These are phyloP conservation scores for Xenosphaeropsis pyriputrescens DNA, from an alignment of 2,329 filamentous ascomycete genomes.

Conservation along the genomic window DNA sequence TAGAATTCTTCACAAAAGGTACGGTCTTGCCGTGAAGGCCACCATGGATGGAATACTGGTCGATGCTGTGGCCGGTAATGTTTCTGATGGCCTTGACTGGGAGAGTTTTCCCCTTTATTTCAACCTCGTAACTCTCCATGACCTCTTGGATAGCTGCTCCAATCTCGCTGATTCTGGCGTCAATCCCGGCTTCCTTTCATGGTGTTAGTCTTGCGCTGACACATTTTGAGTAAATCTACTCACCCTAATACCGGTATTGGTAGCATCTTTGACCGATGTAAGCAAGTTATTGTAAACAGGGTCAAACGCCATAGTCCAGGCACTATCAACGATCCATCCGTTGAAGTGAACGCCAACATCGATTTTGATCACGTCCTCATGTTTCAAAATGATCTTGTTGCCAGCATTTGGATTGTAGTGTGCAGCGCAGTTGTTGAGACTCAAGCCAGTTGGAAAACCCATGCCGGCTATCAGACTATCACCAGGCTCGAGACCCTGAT, in stretches of 20 bases:
- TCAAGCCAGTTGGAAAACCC: constrained; percentile 39
- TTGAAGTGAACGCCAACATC: constrained; percentile 74
- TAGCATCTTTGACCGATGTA: constrained; percentile 58
- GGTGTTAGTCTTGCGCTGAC: constrained; percentile 1
- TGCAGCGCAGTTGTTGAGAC: constrained; percentile 35
- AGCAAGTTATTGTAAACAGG: constrained; percentile 62
- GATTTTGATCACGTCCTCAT: constrained; percentile 68
- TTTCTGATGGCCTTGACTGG: constrained; percentile 39
- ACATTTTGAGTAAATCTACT: neutral
- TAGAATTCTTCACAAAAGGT: constrained; percentile 34
- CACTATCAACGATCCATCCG: constrained; percentile 67
- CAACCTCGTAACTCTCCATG: constrained; percentile 47
- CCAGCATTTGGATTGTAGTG: constrained; percentile 43
- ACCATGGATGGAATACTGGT: constrained; percentile 38
- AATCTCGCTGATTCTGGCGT: constrained; percentile 37
- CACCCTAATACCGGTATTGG: constrained; percentile 35
- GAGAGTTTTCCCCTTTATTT: constrained; percentile 33
- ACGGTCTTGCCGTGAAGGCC: constrained; percentile 26
- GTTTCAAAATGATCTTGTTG: constrained; percentile 51
- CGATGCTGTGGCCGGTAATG: constrained; percentile 38
- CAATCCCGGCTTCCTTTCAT: constrained; percentile 30
- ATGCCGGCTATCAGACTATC: constrained; percentile 33
- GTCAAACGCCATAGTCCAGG: constrained; percentile 68
- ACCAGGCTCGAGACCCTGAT: constrained; percentile 34
- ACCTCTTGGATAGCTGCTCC: constrained; percentile 42